Evolutionary conservation across 1,139 yeast genomes (phyloP).

Genomic region (Hemisphaericaspora xylofermentans): DNA sequence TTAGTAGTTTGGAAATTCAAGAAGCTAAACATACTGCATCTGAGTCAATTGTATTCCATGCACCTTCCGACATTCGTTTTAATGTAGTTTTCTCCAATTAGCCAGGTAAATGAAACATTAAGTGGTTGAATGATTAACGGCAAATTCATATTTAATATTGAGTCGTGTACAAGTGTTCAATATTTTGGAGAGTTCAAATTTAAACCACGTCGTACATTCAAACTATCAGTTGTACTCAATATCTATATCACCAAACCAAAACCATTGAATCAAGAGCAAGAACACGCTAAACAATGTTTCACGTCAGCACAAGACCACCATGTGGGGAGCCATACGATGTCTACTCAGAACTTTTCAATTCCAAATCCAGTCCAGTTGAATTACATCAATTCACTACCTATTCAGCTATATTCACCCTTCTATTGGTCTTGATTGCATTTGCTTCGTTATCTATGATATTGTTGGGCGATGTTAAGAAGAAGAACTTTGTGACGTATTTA

Average conservation of each 20-base stretch:
- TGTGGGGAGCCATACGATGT: conserved; percentile 35
- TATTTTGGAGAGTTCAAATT: neutral
- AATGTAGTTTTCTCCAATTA: neutral
- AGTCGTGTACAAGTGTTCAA: conserved; percentile 1
- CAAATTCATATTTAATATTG: neutral
- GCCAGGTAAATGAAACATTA: too few species aligned
- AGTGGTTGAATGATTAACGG: neutral
- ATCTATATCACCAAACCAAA: neutral
- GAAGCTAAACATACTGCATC: conserved; percentile 58
- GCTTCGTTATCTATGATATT: conserved; percentile 37
- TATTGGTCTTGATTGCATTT: conserved; percentile 33
- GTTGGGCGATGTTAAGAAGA: conserved; percentile 36
- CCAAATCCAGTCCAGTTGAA: conserved; percentile 27
- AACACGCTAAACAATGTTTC: conserved; percentile 1
- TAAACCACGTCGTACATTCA: neutral
- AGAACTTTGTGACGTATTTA: conserved; percentile 27
- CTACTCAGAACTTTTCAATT: conserved; percentile 23
- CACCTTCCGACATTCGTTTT: conserved; percentile 18
- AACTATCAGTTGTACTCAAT: neutral
- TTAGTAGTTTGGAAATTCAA: too few species aligned
- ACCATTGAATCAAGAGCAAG: neutral
- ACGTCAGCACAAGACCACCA: conserved; percentile 10
- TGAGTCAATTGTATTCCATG: conserved; percentile 73
- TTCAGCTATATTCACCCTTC: conserved; percentile 18
- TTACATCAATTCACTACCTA: conserved; percentile 16